Conservation (phyloP, 768 basidiomycete species). For the Gelatoporia subvermispora region DNA sequence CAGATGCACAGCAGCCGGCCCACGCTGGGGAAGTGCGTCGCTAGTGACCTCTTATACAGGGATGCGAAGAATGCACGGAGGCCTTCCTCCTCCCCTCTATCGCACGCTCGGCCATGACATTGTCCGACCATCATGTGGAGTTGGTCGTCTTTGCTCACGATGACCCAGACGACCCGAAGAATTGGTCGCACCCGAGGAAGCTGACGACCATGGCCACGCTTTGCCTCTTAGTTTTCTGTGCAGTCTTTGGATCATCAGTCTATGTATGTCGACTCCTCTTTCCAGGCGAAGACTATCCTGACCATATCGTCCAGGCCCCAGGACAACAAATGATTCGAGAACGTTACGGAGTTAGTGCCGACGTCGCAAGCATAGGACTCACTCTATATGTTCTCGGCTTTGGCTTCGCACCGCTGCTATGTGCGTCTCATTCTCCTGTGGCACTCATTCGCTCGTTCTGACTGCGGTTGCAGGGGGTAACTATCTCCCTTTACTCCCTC, state of each 20-base stretch:
- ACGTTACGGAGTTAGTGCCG: conserved; percentile 10
- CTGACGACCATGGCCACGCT: not conserved
- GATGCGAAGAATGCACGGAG: too few relatives aligned
- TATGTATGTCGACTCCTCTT: conserved; percentile 10
- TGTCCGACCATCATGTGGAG: not conserved
- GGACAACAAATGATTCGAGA: conserved; percentile 13
- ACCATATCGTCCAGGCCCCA: conserved; percentile 9
- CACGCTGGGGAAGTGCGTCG: too few relatives aligned
- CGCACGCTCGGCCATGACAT: too few relatives aligned
- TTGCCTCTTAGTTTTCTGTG: conserved; percentile 9
- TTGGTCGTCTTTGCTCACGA: conserved; percentile 7
- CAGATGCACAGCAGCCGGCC: too few relatives aligned
- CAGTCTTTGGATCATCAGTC: conserved; percentile 16
- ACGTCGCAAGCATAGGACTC: conserved; percentile 15
- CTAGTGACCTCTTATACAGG: too few relatives aligned
- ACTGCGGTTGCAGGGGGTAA: conserved; percentile 5
- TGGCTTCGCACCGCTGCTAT: conserved; percentile 13
- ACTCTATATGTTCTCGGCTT: conserved; percentile 21
- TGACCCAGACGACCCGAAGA: conserved; percentile 15
- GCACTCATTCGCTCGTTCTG: not conserved
- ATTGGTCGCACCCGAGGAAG: conserved; percentile 14
- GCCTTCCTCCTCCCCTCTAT: too few relatives aligned
- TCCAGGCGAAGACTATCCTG: not conserved
- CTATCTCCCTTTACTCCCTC: not conserved
- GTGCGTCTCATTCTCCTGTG: conserved; percentile 4